These are phyloP conservation scores for Flaveria bidentis DNA, from an alignment of 129 eudicot species.

Conservation along the genomic window DNA sequence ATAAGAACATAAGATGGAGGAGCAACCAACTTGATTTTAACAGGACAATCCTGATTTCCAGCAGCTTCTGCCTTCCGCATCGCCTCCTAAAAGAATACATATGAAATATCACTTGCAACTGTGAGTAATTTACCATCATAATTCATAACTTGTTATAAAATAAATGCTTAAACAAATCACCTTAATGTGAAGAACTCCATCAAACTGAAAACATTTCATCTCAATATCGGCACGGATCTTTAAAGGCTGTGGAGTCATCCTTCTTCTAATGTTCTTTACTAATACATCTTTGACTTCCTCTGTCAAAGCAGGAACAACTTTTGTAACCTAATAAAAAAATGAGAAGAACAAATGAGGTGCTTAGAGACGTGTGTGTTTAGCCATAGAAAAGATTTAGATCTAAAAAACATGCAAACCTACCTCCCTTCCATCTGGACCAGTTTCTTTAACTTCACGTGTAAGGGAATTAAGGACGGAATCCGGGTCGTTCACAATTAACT, in stretches of 20 bases:
- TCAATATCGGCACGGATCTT: slow-evolving; percentile 71
- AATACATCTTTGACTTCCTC: slow-evolving; percentile 64
- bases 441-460: slow-evolving; percentile 88
- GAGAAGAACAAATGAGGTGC: slow-evolving; percentile 9
- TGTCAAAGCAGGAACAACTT: slow-evolving; percentile 73
- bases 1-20: slow-evolving; percentile 91
- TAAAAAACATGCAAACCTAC: slow-evolving; percentile 41
- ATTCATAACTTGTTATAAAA: not conserved
- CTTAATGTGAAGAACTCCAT: slow-evolving; percentile 84
- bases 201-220: slow-evolving; percentile 67
- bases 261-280: slow-evolving; percentile 56
- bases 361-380: not conserved
- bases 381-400: slow-evolving; percentile 15
- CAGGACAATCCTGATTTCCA: slow-evolving; percentile 90
- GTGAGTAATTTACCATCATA: slow-evolving; percentile 11
- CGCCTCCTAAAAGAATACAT: slow-evolving; percentile 57
- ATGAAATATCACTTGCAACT: slow-evolving; percentile 23
- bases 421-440: slow-evolving; percentile 83
- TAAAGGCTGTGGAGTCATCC: slow-evolving; percentile 77
- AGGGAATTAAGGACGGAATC: slow-evolving; percentile 77
- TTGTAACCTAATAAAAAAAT: slow-evolving; percentile 55
- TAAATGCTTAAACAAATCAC: slow-evolving; percentile 33
- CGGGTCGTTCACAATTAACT: slow-evolving; percentile 76
- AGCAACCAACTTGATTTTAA: slow-evolving; percentile 88
- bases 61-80: slow-evolving; percentile 99